Evolutionary conservation across 306 rosid genomes (phyloP).

Genomic region (Senna siamea): DNA sequence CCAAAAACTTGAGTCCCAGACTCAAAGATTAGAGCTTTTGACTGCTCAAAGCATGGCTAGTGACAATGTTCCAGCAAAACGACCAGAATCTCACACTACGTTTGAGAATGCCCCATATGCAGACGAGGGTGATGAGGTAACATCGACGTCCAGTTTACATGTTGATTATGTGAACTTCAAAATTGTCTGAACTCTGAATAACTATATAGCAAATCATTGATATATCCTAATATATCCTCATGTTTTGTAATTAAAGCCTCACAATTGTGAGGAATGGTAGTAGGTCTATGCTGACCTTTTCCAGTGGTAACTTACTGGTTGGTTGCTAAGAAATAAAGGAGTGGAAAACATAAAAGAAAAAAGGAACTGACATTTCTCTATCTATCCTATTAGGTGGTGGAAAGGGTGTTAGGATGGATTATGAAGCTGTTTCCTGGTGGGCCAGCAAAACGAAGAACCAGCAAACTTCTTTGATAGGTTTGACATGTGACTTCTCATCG

Average conservation of each 20-base stretch:
- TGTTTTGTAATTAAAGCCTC: slow-evolving; percentile 10
- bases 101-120: slow-evolving; percentile 69
- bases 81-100: slow-evolving; percentile 51
- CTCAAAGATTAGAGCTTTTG: slow-evolving; percentile 95
- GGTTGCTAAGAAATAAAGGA: slow-evolving; percentile 14
- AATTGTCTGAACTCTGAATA: slow-evolving; percentile 4
- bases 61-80: slow-evolving; percentile 58
- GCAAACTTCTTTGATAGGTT: slow-evolving; percentile 76
- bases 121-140: slow-evolving; percentile 99
- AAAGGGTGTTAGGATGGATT: slow-evolving; percentile 97
- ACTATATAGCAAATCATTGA: slow-evolving; percentile 20
- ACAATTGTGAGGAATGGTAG: background rate
- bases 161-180: slow-evolving; percentile 4
- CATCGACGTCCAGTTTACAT: background rate
- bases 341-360: slow-evolving; percentile 18
- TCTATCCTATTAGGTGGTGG: slow-evolving; percentile 73
- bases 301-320: background rate
- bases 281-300: slow-evolving; percentile 15
- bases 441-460: slow-evolving; percentile 85
- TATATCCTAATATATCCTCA: slow-evolving; percentile 4
- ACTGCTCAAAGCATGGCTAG: slow-evolving; percentile 85
- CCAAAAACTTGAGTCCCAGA: slow-evolving; percentile 84
- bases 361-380: slow-evolving; percentile 32
- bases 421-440: slow-evolving; percentile 98
- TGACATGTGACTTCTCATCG: slow-evolving; percentile 38